phyloP scores from a whole-genome alignment of 2,329 filamentous ascomycete species.

The Colletotrichum nymphaeae region DNA sequence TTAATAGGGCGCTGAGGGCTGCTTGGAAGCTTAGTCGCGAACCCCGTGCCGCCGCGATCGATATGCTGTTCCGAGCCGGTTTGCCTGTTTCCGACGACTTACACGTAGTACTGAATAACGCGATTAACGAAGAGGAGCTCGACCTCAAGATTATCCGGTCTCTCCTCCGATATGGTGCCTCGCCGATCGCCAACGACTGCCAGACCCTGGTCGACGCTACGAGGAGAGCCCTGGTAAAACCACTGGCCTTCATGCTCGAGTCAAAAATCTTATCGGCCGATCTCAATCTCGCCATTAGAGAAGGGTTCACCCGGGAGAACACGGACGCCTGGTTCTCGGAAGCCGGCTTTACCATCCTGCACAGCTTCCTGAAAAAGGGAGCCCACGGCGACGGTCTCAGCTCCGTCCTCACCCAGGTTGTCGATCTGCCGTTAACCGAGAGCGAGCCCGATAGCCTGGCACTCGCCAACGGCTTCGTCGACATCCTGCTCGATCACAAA shows the following conservation, averaged over 20 bases:
- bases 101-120: conserved; percentile 61
- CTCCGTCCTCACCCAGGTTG: conserved; percentile 56
- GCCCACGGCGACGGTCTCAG: conserved; percentile 59
- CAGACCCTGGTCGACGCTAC: conserved; percentile 64
- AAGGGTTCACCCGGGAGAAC: conserved; percentile 55
- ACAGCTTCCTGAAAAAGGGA: conserved; percentile 61
- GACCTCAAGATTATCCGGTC: conserved; percentile 34
- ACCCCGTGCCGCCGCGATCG: conserved; percentile 58
- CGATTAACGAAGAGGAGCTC: conserved; percentile 61
- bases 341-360: conserved; percentile 58
- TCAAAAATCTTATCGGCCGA: conserved; percentile 54
- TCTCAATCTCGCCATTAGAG: conserved; percentile 56
- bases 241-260: conserved; percentile 56
- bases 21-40: conserved; percentile 63
- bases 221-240: conserved; percentile 49
- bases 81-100: conserved; percentile 60
- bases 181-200: conserved; percentile 62
- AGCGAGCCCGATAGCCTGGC: conserved; percentile 45
- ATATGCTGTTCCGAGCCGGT: conserved; percentile 64
- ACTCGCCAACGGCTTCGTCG: conserved; percentile 59
- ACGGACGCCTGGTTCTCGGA: conserved; percentile 58
- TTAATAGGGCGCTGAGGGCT: conserved; percentile 64
- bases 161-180: conserved; percentile 57
- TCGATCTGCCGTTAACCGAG: conserved; percentile 52
- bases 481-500: conserved; percentile 51